A percentile compares a stretch with the other conserved stretches of the same genome.
phyloP scores from a whole-genome alignment of 2,329 filamentous ascomycete species.

The Diaporthe helianthi region DNA sequence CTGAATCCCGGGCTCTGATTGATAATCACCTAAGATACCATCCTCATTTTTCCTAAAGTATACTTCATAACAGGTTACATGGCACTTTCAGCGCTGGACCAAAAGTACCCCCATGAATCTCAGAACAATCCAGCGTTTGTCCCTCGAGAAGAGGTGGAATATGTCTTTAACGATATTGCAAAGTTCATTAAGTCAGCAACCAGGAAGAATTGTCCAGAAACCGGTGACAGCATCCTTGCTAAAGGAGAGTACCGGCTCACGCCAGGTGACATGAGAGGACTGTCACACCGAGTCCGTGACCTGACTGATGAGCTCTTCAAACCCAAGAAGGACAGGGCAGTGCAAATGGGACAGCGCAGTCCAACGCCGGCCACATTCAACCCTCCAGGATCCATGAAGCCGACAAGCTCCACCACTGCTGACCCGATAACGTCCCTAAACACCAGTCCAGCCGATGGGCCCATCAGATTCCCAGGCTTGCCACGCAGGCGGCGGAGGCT shows the following conservation, averaged over 20 bases:
- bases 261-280: constrained; percentile 9
- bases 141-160: not conserved
- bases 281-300: constrained; percentile 15
- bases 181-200: constrained; percentile 8
- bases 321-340: not conserved
- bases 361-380: not conserved
- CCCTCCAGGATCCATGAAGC: constrained; percentile 3
- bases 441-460: constrained; percentile 1
- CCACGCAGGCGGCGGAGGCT: not conserved
- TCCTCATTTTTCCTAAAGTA: not conserved
- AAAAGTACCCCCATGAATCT: constrained; percentile 6
- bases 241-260: constrained; percentile 16
- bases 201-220: not conserved
- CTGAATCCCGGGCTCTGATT: not conserved
- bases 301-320: constrained; percentile 4
- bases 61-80: not conserved
- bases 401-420: constrained; percentile 3
- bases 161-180: constrained; percentile 14
- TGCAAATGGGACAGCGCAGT: not conserved
- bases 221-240: not conserved
- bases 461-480: constrained; percentile 15
- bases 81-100: not conserved
- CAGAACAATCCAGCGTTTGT: not conserved
- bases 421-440: constrained; percentile 24
- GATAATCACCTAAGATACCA: not conserved